Conservation (phyloP, 768 basidiomycete species). For the Lactarius evosmus region DNA sequence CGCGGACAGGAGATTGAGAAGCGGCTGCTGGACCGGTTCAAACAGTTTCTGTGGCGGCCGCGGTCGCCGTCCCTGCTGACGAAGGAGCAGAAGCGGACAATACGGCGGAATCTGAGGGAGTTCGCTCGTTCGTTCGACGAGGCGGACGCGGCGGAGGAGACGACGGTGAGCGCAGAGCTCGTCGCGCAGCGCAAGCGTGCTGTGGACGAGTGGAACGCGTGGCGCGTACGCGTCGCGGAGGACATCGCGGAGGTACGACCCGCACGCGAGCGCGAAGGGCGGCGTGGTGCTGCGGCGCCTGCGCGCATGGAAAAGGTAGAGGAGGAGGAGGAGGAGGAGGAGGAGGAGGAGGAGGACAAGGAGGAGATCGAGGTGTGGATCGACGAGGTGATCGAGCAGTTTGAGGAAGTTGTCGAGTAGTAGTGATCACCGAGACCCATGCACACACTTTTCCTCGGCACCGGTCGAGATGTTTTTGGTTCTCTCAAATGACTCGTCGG, state of each 20-base stretch:
- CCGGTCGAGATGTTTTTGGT: neutral
- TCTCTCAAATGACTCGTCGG: neutral
- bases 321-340: too few species aligned
- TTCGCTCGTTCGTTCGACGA: constrained; percentile 92
- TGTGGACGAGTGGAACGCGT: constrained; percentile 99
- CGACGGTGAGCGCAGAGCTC: constrained; percentile 90
- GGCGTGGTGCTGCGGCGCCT: constrained; percentile 31
- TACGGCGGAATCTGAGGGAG: constrained; percentile 87
- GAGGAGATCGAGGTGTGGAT: constrained; percentile 94
- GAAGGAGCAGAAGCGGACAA: constrained; percentile 81
- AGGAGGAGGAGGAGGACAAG: constrained; percentile 64
- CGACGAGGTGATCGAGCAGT: constrained; percentile 90
- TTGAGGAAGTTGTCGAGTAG: constrained; percentile 64
- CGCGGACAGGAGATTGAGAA: constrained; percentile 93
- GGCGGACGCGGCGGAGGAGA: constrained; percentile 94
- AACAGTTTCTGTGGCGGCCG: constrained; percentile 98
- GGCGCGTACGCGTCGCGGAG: constrained; percentile 72
- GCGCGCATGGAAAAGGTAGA: constrained; percentile 43
- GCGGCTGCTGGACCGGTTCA: constrained; percentile 89
- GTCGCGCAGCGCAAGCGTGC: constrained; percentile 85
- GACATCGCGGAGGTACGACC: constrained; percentile 56
- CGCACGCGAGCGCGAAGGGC: constrained; percentile 41
- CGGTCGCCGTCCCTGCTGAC: constrained; percentile 85
- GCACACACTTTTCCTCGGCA: neutral
- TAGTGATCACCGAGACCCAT: neutral